A percentile compares a stretch with the other conserved stretches of the same genome.
Conservation (phyloP, 371 early-diverging fungal genomes). For the Umbelopsis sp. region DNA sequence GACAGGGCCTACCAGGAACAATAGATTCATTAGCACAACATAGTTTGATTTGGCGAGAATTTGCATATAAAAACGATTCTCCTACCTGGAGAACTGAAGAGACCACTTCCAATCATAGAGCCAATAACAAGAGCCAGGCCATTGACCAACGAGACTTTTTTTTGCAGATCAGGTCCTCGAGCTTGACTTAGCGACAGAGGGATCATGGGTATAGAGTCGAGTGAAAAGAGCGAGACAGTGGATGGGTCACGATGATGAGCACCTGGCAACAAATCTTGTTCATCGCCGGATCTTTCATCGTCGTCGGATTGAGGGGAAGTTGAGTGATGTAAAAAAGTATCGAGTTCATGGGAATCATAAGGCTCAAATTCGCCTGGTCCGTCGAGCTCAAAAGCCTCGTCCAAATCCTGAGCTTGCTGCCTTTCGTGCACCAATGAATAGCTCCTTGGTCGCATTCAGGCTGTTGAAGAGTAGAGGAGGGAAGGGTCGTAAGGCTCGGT, state of each 20-base stretch:
- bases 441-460: constrained; percentile 17
- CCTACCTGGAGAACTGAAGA: constrained; percentile 81
- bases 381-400: constrained; percentile 30
- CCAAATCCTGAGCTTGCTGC: constrained; percentile 28
- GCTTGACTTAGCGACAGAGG: constrained; percentile 52
- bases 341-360: constrained; percentile 1
- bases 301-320: constrained; percentile 29
- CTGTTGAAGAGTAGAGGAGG: neutral
- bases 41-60: neutral
- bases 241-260: constrained; percentile 41
- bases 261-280: constrained; percentile 40
- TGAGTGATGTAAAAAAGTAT: constrained; percentile 26
- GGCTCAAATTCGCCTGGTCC: constrained; percentile 31
- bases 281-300: constrained; percentile 36
- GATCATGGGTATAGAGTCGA: constrained; percentile 63
- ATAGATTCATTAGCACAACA: constrained; percentile 61
- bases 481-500: neutral
- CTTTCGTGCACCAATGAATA: constrained; percentile 11
- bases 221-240: constrained; percentile 47
- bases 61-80: neutral
- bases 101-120: constrained; percentile 85
- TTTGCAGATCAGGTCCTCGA: constrained; percentile 60
- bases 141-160: constrained; percentile 70
- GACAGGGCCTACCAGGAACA: constrained; percentile 68
- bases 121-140: constrained; percentile 78